These are phyloP conservation scores for Cyclotella cryptica DNA, from an alignment of 108 stramenopile genomes.

Conservation along the genomic window DNA sequence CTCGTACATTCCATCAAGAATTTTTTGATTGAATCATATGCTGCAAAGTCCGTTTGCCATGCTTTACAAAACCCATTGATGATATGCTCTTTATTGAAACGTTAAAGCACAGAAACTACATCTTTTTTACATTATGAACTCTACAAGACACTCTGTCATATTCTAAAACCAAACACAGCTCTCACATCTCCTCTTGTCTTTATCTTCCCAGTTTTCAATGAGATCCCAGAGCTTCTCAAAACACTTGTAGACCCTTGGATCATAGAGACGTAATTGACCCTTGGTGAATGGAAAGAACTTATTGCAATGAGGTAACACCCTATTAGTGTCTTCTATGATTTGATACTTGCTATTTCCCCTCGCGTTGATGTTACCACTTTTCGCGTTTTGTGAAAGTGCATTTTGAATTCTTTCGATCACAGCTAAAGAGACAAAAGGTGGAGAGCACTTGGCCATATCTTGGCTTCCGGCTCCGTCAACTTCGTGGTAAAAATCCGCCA, in stretches of 20 bases:
- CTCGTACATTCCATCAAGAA: too few species aligned
- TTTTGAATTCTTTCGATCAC: conserved; percentile 57
- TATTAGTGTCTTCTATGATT: conserved; percentile 12
- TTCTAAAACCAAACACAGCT: conserved; percentile 36
- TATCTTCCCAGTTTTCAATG: conserved; percentile 73
- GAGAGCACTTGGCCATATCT: conserved; percentile 63
- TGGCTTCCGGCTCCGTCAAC: conserved; percentile 54
- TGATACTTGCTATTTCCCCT: conserved; percentile 14
- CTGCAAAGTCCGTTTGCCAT: too few species aligned
- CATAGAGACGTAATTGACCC: conserved; percentile 72
- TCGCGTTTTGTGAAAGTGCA: neutral
- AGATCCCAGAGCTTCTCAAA: conserved; percentile 68
- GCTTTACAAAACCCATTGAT: too few species aligned
- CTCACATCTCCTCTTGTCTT: conserved; percentile 25
- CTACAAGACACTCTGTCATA: neutral
- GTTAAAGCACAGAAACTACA: neutral
- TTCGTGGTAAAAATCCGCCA: conserved; percentile 65
- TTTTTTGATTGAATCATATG: too few species aligned
- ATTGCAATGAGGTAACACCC: conserved; percentile 69
- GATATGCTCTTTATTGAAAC: too few species aligned
- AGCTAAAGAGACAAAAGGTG: conserved; percentile 69
- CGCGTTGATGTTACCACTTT: neutral
- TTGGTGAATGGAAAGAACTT: conserved; percentile 90
- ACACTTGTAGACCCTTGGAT: conserved; percentile 60
- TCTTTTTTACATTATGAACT: neutral